Percentiles rank a stretch among this genome's conserved stretches.
Evolutionary conservation across 768 basidiomycete genomes (phyloP).

Genomic region (Leucosporidium yakuticum): DNA sequence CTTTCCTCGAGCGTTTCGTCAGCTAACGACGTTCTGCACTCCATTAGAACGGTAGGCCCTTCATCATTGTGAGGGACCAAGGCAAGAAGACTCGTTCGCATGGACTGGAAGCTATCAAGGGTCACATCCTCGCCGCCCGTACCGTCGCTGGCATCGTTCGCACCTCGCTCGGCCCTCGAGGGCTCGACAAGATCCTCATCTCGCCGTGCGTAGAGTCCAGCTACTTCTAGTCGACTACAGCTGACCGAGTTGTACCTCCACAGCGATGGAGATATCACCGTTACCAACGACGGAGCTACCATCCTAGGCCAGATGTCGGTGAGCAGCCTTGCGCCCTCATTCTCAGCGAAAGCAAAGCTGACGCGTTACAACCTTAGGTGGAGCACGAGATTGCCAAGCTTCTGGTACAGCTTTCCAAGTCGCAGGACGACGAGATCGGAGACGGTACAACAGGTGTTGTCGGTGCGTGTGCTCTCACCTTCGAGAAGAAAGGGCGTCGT

Average conservation of each 20-base stretch:
- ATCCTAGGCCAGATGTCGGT: slow-evolving; percentile 93
- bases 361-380: slow-evolving; percentile 46
- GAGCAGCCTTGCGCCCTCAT: neutral
- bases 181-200: slow-evolving; percentile 47
- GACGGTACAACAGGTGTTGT: slow-evolving; percentile 99
- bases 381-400: slow-evolving; percentile 99
- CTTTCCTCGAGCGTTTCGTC: too few species aligned
- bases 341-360: neutral
- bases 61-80: slow-evolving; percentile 94
- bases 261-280: slow-evolving; percentile 90
- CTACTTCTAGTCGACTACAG: too few species aligned
- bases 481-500: too few species aligned
- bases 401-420: slow-evolving; percentile 90
- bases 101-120: slow-evolving; percentile 92
- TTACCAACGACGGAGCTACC: slow-evolving; percentile 98
- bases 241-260: too few species aligned
- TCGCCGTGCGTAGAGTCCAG: slow-evolving; percentile 38
- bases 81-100: slow-evolving; percentile 84
- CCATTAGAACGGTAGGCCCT: slow-evolving; percentile 72
- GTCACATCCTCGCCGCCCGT: slow-evolving; percentile 90
- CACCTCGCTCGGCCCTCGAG: slow-evolving; percentile 90
- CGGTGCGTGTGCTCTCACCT: slow-evolving; percentile 55
- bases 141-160: slow-evolving; percentile 91
- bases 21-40: neutral
- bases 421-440: slow-evolving; percentile 98